Evolutionary conservation across 495 filamentous ascomycete genomes (phyloP).

Genomic region (Aspergillus nidulans): DNA sequence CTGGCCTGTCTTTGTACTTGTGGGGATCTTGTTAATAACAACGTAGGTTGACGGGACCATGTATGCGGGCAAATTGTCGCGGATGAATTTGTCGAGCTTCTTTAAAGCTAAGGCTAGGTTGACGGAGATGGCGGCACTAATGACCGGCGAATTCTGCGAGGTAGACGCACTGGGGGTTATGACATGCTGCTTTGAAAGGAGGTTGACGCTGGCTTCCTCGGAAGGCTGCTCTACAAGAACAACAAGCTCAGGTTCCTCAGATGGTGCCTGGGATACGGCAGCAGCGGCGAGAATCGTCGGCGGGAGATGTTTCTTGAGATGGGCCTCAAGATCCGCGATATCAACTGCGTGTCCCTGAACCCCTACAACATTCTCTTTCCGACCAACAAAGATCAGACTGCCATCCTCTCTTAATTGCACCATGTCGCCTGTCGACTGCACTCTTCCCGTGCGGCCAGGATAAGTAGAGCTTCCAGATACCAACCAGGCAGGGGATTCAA

Average conservation of each 20-base stretch:
- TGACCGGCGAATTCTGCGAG: not conserved
- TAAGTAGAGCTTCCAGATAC: conserved; percentile 23
- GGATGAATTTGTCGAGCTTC: conserved; percentile 33
- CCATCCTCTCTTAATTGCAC: conserved; percentile 28
- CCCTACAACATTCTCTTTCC: conserved; percentile 27
- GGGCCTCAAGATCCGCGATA: conserved; percentile 28
- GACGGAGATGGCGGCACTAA: conserved; percentile 19
- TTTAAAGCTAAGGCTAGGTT: conserved; percentile 25
- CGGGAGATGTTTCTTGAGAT: conserved; percentile 28
- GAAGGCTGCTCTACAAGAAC: conserved; percentile 27
- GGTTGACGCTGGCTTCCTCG: conserved; percentile 19
- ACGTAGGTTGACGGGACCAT: conserved; percentile 39
- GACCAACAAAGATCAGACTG: conserved; percentile 27
- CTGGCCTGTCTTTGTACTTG: conserved; percentile 11
- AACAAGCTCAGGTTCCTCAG: conserved; percentile 21
- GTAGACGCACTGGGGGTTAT: conserved; percentile 8
- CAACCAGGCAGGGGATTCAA: conserved; percentile 34
- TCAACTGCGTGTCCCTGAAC: conserved; percentile 35
- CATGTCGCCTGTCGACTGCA: conserved; percentile 32
- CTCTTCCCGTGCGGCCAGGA: conserved; percentile 24
- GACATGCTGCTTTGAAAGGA: conserved; percentile 19
- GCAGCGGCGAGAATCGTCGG: conserved; percentile 22
- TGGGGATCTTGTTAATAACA: conserved; percentile 27
- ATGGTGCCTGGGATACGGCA: conserved; percentile 18
- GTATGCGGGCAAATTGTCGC: conserved; percentile 35